Evolutionary conservation across 1,284 basidiomycete genomes (phyloP).

Genomic region (Volvariella volvacea): DNA sequence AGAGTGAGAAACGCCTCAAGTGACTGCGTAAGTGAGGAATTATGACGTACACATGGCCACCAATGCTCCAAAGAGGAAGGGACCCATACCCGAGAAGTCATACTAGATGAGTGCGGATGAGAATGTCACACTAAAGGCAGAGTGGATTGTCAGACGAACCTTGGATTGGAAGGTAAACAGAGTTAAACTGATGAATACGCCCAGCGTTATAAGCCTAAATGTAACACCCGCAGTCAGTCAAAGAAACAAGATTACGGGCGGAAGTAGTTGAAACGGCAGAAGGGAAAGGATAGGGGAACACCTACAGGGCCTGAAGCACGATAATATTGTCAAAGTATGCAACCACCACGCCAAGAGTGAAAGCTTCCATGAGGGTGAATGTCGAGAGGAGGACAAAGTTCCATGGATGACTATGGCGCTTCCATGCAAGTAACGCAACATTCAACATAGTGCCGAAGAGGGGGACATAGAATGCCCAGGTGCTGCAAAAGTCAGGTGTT

Average conservation of each 20-base stretch:
- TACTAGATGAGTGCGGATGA: conserved; percentile 41
- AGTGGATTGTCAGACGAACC: conserved; percentile 29
- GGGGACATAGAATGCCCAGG: conserved; percentile 71
- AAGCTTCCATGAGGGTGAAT: conserved; percentile 77
- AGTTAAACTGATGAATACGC: conserved; percentile 82
- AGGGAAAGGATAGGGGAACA: conserved; percentile 9
- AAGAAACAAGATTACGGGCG: conserved; percentile 11
- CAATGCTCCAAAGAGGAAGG: conserved; percentile 77
- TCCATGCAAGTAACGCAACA: conserved; percentile 78
- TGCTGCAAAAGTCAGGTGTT: conserved; percentile 27
- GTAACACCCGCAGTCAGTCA: background rate
- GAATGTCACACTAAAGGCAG: background rate
- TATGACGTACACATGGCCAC: conserved; percentile 55
- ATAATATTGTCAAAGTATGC: conserved; percentile 73
- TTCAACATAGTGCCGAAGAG: conserved; percentile 71
- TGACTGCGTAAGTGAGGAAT: background rate
- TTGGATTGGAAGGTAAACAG: conserved; percentile 84
- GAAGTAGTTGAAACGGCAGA: background rate
- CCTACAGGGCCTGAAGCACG: conserved; percentile 81
- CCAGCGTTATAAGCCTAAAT: conserved; percentile 70
- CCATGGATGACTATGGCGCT: conserved; percentile 78
- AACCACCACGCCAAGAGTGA: conserved; percentile 71
- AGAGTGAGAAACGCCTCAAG: conserved; percentile 5
- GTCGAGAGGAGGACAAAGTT: conserved; percentile 75
- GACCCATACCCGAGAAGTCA: conserved; percentile 81